Evolutionary conservation across 805 yeast species (phyloP).

Genomic region (Starmerella khaoyaiensis): DNA sequence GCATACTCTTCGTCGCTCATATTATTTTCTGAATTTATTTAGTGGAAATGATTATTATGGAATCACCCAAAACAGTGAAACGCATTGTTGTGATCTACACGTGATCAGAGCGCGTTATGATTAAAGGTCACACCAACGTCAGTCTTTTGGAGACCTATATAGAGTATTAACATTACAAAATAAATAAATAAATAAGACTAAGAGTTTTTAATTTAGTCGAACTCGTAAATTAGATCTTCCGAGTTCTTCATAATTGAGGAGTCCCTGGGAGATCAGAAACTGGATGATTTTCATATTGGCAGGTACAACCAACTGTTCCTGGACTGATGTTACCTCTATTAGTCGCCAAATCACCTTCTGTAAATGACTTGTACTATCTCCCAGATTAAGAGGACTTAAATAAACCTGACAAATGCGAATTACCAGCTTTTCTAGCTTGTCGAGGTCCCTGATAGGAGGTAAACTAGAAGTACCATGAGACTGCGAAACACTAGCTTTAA

Average conservation of each 20-base stretch:
- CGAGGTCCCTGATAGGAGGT: neutral
- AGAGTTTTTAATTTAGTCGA: slow-evolving; percentile 1
- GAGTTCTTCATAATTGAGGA: slow-evolving; percentile 9
- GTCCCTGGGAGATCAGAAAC: slow-evolving; percentile 11
- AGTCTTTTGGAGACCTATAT: neutral
- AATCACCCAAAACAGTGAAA: neutral
- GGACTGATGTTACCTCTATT: slow-evolving; percentile 5
- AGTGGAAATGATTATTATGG: neutral
- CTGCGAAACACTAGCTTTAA: neutral
- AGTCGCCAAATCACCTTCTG: slow-evolving; percentile 7
- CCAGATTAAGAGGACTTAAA: neutral
- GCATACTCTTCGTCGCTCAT: slow-evolving; percentile 19
- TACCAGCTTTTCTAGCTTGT: neutral
- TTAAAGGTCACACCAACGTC: neutral
- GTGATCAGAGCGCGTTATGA: neutral
- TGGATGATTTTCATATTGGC: slow-evolving; percentile 6
- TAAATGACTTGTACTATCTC: neutral
- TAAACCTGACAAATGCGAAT: neutral
- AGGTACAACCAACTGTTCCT: slow-evolving; percentile 15
- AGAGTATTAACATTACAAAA: neutral
- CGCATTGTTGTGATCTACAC: neutral
- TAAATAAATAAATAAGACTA: neutral
- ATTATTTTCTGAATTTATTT: neutral
- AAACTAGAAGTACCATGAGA: neutral
- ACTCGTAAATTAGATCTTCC: slow-evolving; percentile 9